phyloP scores from a whole-genome alignment of 2,329 filamentous ascomycete genomes.

The Cytospora leucostoma region DNA sequence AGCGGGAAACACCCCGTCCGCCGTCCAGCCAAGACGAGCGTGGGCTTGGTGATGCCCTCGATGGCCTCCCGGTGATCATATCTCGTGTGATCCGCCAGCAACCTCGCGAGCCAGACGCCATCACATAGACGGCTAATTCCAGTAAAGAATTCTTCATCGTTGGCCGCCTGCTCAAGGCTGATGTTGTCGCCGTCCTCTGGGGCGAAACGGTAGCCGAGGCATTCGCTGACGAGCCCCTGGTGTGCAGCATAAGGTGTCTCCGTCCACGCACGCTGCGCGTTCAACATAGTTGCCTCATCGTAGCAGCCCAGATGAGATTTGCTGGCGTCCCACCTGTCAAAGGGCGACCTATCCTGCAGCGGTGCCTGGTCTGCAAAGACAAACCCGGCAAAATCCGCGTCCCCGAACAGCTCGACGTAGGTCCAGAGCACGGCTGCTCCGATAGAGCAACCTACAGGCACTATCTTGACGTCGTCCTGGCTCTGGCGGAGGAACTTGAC shows the following conservation, averaged over 20 bases:
- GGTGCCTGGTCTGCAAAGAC: conserved; percentile 46
- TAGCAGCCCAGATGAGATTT: conserved; percentile 41
- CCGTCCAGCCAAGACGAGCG: conserved; percentile 41
- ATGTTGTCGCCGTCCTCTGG: conserved; percentile 33
- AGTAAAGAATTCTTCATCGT: conserved; percentile 41
- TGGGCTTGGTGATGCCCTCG: conserved; percentile 38
- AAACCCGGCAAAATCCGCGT: conserved; percentile 37
- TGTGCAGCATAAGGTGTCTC: conserved; percentile 32
- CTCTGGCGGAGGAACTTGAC: conserved; percentile 33
- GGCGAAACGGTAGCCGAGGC: conserved; percentile 40
- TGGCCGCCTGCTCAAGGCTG: conserved; percentile 30
- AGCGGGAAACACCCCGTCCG: conserved; percentile 43
- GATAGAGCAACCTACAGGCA: conserved; percentile 44
- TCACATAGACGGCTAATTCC: conserved; percentile 39
- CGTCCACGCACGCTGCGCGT: conserved; percentile 36
- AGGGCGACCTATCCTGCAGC: conserved; percentile 40
- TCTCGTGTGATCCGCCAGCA: conserved; percentile 43
- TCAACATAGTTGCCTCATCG: conserved; percentile 41
- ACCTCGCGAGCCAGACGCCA: conserved; percentile 40
- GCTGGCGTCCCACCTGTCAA: conserved; percentile 38
- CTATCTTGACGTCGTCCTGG: conserved; percentile 29
- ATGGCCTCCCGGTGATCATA: conserved; percentile 46
- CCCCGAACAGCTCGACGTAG: conserved; percentile 42
- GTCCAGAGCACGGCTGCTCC: conserved; percentile 46
- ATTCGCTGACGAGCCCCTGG: conserved; percentile 37